A percentile compares a stretch with the other conserved stretches of the same genome.
Evolutionary conservation across 2,329 filamentous ascomycete genomes (phyloP).

Genomic region (Ploettnerulaceae sp.): DNA sequence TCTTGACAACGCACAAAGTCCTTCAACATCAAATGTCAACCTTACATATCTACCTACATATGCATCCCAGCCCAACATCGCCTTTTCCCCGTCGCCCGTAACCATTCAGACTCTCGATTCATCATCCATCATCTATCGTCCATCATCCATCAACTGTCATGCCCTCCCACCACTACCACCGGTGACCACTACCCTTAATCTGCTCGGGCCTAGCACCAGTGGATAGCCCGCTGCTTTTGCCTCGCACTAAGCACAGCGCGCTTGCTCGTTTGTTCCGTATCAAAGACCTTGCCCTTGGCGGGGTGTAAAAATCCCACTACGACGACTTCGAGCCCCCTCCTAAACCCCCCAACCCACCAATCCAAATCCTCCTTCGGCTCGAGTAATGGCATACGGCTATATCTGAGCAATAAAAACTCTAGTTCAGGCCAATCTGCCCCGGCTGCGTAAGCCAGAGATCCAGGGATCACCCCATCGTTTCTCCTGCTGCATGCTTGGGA

Average conservation of each 20-base stretch:
- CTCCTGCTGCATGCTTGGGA: constrained; percentile 29
- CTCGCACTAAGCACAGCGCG: constrained; percentile 37
- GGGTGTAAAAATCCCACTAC: constrained; percentile 12
- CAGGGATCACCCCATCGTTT: constrained; percentile 30
- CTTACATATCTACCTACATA: constrained; percentile 9
- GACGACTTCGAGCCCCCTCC: constrained; percentile 13
- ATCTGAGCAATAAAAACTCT: constrained; percentile 33
- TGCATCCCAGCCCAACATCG: constrained; percentile 24
- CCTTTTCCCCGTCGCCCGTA: not conserved
- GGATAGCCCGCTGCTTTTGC: constrained; percentile 27
- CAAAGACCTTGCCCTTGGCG: constrained; percentile 7
- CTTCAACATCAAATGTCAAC: not conserved
- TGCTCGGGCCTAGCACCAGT: no score
- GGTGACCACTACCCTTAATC: no score
- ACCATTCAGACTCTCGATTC: constrained; percentile 13
- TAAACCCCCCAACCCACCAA: constrained; percentile 27
- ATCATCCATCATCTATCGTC: constrained; percentile 6
- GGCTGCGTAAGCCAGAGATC: constrained; percentile 26
- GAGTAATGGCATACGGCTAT: constrained; percentile 32
- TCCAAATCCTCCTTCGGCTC: constrained; percentile 24
- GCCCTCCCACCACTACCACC: no score
- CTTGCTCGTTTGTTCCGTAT: constrained; percentile 35
- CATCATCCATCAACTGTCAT: constrained; percentile 11
- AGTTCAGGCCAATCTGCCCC: constrained; percentile 29
- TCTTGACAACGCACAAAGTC: not conserved